These are phyloP conservation scores for Aureobasidium namibiae DNA, from an alignment of 2,329 filamentous ascomycete species.

Conservation along the genomic window DNA sequence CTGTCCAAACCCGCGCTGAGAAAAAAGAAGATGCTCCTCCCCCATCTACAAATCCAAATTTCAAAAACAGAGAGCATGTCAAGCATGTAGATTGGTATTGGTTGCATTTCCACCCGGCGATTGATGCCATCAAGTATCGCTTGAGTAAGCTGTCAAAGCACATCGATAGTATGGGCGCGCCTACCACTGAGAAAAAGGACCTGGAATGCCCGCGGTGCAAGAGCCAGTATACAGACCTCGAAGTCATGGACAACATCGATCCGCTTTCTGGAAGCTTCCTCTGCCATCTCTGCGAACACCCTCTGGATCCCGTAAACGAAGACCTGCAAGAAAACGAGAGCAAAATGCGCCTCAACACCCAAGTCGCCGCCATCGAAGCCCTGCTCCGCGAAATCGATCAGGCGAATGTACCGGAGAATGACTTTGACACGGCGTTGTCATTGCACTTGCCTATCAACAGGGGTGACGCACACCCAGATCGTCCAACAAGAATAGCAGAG, in stretches of 20 bases:
- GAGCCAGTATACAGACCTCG: slow-evolving; percentile 80
- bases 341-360: slow-evolving; percentile 65
- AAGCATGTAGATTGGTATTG: slow-evolving; percentile 78
- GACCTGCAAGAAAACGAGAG: slow-evolving; percentile 57
- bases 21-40: slow-evolving; percentile 26
- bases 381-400: slow-evolving; percentile 69
- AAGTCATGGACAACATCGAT: slow-evolving; percentile 72
- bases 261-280: slow-evolving; percentile 50
- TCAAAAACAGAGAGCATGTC: slow-evolving; percentile 26
- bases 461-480: slow-evolving; percentile 55
- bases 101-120: slow-evolving; percentile 87
- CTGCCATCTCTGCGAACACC: slow-evolving; percentile 67
- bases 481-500: slow-evolving; percentile 25
- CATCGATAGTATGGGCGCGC: slow-evolving; percentile 74
- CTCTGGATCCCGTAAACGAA: slow-evolving; percentile 53
- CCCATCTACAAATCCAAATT: slow-evolving; percentile 14
- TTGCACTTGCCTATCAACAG: slow-evolving; percentile 57
- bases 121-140: slow-evolving; percentile 94
- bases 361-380: slow-evolving; percentile 70
- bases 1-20: slow-evolving; percentile 53
- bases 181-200: slow-evolving; percentile 78
- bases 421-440: slow-evolving; percentile 60
- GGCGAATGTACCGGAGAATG: slow-evolving; percentile 63
- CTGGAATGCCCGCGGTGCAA: slow-evolving; percentile 77
- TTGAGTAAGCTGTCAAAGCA: slow-evolving; percentile 81